Conservation (phyloP, 2,329 filamentous ascomycete species). For the Ophiostoma triangulosporum region DNA sequence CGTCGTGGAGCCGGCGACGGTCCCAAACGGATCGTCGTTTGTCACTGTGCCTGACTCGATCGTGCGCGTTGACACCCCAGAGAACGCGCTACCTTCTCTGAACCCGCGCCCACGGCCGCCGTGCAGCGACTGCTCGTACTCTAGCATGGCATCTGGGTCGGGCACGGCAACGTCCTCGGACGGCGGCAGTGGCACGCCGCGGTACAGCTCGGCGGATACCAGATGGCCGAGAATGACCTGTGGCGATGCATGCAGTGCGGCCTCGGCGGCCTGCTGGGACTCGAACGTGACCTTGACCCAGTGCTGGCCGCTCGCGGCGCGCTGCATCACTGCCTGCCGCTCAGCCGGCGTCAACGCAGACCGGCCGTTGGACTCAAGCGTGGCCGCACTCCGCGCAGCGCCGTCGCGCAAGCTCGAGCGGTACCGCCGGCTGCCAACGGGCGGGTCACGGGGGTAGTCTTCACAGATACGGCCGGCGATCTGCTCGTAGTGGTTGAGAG, state of each 20-base stretch:
- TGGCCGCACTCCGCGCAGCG: conserved; percentile 37
- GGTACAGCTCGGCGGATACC: conserved; percentile 58
- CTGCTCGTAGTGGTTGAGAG: conserved; percentile 76
- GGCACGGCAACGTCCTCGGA: conserved; percentile 49
- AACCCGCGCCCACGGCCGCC: conserved; percentile 23
- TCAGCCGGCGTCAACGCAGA: conserved; percentile 56
- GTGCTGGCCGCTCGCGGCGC: conserved; percentile 70
- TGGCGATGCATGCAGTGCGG: conserved; percentile 55
- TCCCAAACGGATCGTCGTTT: conserved; percentile 19
- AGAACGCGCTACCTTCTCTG: conserved; percentile 9
- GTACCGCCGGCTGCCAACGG: conserved; percentile 54
- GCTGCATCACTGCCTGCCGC: conserved; percentile 59
- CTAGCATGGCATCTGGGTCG: conserved; percentile 27
- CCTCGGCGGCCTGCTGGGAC: conserved; percentile 55
- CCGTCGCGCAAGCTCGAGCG: conserved; percentile 62
- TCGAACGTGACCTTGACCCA: conserved; percentile 87
- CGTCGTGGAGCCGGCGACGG: conserved; percentile 2
- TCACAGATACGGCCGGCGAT: conserved; percentile 81
- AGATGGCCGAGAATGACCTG: conserved; percentile 57
- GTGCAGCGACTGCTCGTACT: conserved; percentile 4
- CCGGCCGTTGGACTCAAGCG: conserved; percentile 27
- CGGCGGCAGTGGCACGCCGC: conserved; percentile 44
- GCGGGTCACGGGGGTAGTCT: conserved; percentile 81
- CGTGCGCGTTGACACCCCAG: conserved; percentile 38
- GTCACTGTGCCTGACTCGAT: conserved; percentile 42